Percentiles rank a stretch among this genome's conserved stretches.
Evolutionary conservation across 495 filamentous ascomycete species (phyloP).

Genomic region (Rhypophila decipiens): DNA sequence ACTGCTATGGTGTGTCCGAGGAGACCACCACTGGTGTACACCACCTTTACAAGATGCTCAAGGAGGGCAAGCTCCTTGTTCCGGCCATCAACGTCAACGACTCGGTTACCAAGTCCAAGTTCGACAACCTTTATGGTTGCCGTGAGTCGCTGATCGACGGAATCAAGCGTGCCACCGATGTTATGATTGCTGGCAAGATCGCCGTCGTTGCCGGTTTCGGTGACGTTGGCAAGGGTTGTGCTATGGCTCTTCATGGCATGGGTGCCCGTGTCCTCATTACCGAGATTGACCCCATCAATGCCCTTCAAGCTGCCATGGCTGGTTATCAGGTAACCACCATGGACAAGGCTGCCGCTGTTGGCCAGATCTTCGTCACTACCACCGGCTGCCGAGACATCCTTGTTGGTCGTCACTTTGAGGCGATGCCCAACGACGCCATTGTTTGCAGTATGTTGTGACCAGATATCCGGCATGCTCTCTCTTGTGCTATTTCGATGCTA

Average conservation of each 20-base stretch:
- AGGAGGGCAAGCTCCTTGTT: conserved; percentile 82
- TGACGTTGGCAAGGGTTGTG: conserved; percentile 99
- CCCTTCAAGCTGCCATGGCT: conserved; percentile 95
- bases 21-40: conserved; percentile 99
- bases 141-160: conserved; percentile 97
- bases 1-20: conserved; percentile 97
- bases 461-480: neutral
- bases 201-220: conserved; percentile 96
- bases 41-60: conserved; percentile 97
- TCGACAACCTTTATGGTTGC: conserved; percentile 99
- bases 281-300: conserved; percentile 99
- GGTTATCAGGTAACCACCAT: conserved; percentile 96
- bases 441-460: conserved; percentile 77
- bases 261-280: conserved; percentile 95
- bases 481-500: neutral
- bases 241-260: conserved; percentile 90
- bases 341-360: conserved; percentile 81
- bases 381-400: conserved; percentile 99
- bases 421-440: conserved; percentile 97
- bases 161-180: conserved; percentile 99
- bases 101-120: conserved; percentile 99
- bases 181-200: conserved; percentile 99
- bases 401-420: conserved; percentile 85
- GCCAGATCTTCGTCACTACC: conserved; percentile 99
- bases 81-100: conserved; percentile 99